Conservation (phyloP, 2,329 filamentous ascomycete species). For the Nannizziopsis barbatae region DNA sequence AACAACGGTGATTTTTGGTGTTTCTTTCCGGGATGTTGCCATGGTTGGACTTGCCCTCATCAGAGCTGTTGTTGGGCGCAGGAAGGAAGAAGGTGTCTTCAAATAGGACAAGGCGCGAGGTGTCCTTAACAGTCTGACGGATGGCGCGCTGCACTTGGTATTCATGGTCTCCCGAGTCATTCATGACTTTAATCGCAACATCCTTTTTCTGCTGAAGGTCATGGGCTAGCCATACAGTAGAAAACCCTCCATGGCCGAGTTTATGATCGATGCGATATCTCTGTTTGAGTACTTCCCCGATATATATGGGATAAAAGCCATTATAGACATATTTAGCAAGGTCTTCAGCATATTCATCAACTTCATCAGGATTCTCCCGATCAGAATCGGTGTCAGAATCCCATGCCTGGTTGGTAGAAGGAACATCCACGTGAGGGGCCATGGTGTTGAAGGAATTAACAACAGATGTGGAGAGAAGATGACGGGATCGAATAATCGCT, state of each 20-base stretch:
- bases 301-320: conserved; percentile 13
- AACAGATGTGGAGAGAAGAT: too few species aligned
- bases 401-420: too few species aligned
- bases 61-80: background rate
- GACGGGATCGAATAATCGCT: too few species aligned
- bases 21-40: background rate
- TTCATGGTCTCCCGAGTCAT: conserved; percentile 9
- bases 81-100: conserved; percentile 8
- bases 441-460: too few species aligned
- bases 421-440: too few species aligned
- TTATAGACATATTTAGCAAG: too few species aligned
- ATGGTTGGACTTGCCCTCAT: background rate
- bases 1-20: conserved; percentile 9
- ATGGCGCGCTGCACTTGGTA: conserved; percentile 10
- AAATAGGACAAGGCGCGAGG: conserved; percentile 11
- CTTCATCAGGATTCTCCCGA: too few species aligned
- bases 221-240: too few species aligned
- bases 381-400: too few species aligned
- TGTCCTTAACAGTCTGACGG: conserved; percentile 10
- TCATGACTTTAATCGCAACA: conserved; percentile 14
- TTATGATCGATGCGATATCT: conserved; percentile 15
- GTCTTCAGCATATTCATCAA: too few species aligned
- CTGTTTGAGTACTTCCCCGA: conserved; percentile 11
- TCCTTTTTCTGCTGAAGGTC: conserved; percentile 9
- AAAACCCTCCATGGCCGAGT: conserved; percentile 12